Evolutionary conservation across 768 basidiomycete species (phyloP), one percentile per base, ranked within the genome.

Genomic region (Mycena capillaripes): DNA sequence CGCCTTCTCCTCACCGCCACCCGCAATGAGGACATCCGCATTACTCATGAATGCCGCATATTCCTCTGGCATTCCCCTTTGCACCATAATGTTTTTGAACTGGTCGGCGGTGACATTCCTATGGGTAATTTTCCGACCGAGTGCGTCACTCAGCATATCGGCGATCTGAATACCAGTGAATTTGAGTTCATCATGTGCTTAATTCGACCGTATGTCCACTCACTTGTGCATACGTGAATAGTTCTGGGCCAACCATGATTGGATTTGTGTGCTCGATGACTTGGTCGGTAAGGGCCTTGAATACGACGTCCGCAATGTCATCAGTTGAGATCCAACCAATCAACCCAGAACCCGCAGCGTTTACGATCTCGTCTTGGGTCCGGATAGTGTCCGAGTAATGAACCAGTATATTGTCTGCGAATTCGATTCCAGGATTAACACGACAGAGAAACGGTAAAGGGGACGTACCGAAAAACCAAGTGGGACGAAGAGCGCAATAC

Each of bases 391-490:
- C 32, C 7, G 66, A 11, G 64, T 72, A 80, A n/a, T 61, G 57
- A 4, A 68, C 71, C 1, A 63, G 69, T 25, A 83, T 77, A 73
- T 84, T 84, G 30, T 84, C 83, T 84, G 29, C 25, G 29, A 55
- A 8, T 19, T 19, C 14, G 19, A 6, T 12, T 55, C 12, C 46
- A 69, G 25, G 55, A 23, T 16, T 14, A 4, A 11, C 9, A 7
- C 50, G 4, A 1, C 11, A 19, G 32, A 29, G 27, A 40, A 34
- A 16, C 1, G 36, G 23, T 4, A 23, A 38, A 3, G 3, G 38
- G 59, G 17, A 64, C 79, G 8, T 44, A 83, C 84, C 82, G 27
- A 78, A 78, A 64, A 85, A 84, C 82, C 81, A 83, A 5, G 84
- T 80, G 2, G 84, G 84, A 1, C 84, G 76, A 19, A 86, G 53